Percentiles rank a stretch among this genome's conserved stretches.
Conservation (phyloP, 495 filamentous ascomycete species). For the Staphylotrichum tortipilum region DNA sequence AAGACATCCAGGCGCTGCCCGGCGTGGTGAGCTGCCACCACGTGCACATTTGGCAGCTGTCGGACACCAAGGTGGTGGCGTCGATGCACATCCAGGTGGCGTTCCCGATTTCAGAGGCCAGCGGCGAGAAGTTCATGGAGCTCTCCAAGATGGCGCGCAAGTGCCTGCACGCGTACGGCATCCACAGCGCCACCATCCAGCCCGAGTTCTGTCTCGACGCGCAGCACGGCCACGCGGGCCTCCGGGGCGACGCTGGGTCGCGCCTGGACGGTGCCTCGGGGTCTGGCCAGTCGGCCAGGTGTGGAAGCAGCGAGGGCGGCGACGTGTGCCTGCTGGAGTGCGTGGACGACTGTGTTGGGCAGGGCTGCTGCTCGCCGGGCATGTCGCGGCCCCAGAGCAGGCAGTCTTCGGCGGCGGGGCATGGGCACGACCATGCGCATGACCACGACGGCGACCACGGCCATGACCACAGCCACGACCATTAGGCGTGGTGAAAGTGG, state of each 20-base stretch:
- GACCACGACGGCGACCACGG: conserved; percentile 4
- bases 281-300: conserved; percentile 38
- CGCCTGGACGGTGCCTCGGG: conserved; percentile 28
- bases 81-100: conserved; percentile 86
- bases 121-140: conserved; percentile 77
- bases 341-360: conserved; percentile 66
- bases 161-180: conserved; percentile 90
- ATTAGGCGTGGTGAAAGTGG: too few relatives aligned
- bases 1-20: conserved; percentile 75
- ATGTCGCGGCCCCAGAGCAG: conserved; percentile 22
- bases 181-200: conserved; percentile 97
- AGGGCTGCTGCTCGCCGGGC: conserved; percentile 56
- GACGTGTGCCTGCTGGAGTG: conserved; percentile 76
- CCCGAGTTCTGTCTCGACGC: conserved; percentile 75
- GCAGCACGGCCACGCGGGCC: conserved; percentile 21
- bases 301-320: conserved; percentile 44
- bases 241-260: conserved; percentile 24
- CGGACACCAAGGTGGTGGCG: conserved; percentile 84
- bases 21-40: conserved; percentile 88
- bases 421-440: conserved; percentile 7
- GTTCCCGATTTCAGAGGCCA: conserved; percentile 58
- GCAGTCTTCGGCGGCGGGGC: conserved; percentile 8
- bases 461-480: conserved; percentile 2
- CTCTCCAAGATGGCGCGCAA: conserved; percentile 68
- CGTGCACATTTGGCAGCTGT: conserved; percentile 95